Evolutionary conservation across 2,329 filamentous ascomycete genomes (phyloP).

Genomic region (Didymella sp.): DNA sequence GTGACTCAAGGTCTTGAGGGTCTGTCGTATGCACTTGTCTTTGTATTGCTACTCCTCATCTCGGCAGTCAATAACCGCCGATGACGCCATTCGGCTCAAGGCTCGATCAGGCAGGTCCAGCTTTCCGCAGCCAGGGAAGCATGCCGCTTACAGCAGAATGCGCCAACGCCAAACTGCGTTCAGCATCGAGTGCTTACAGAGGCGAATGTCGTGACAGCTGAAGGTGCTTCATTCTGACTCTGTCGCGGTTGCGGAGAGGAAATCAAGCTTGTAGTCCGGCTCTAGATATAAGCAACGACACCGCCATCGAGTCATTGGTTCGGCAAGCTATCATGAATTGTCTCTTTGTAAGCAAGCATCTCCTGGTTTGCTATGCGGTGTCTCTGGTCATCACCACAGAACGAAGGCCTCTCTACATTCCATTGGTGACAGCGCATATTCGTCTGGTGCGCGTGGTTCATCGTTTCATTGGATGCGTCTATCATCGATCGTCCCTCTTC

Average conservation of each 20-base stretch:
- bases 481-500: constrained; percentile 11
- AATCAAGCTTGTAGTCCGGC: not conserved
- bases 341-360: not conserved
- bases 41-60: constrained; percentile 8
- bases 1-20: not conserved
- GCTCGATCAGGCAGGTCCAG: constrained; percentile 16
- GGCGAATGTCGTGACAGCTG: constrained; percentile 3
- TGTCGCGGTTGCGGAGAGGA: not conserved
- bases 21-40: constrained; percentile 1
- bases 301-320: not conserved
- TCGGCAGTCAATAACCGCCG: constrained; percentile 11
- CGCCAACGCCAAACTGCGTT: constrained; percentile 2
- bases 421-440: not conserved
- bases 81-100: constrained; percentile 19
- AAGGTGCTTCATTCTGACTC: not conserved
- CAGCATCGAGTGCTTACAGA: not conserved
- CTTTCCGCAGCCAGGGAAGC: not conserved
- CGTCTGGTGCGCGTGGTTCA: constrained; percentile 12
- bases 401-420: not conserved
- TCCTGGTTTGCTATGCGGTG: not conserved
- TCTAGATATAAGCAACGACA: not conserved
- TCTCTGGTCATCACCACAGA: no score
- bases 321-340: not conserved
- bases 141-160: constrained; percentile 12
- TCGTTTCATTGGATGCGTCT: constrained; percentile 27